phyloP scores from a whole-genome alignment of 371 early-diverging fungal species.

The Blakeslea trispora region DNA sequence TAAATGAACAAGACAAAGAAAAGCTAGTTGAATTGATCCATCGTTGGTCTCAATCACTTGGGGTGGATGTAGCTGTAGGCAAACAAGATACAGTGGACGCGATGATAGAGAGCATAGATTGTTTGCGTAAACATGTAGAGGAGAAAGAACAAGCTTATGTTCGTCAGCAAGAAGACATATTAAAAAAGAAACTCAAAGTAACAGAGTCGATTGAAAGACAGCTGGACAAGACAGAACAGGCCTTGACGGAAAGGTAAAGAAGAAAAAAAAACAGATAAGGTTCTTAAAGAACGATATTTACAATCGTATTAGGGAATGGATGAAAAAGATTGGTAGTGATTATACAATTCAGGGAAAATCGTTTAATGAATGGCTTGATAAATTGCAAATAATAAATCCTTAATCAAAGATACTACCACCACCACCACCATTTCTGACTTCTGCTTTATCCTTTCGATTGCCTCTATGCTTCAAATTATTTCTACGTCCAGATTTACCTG shows the following conservation, averaged over 20 bases:
- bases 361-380: conserved; percentile 12
- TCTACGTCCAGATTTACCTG: conserved; percentile 36
- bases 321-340: conserved; percentile 1
- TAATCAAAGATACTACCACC: conserved; percentile 46
- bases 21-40: neutral
- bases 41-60: conserved; percentile 8
- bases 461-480: conserved; percentile 57
- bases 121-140: conserved; percentile 8
- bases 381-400: neutral
- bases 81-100: conserved; percentile 11
- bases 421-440: conserved; percentile 36
- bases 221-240: neutral
- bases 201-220: neutral
- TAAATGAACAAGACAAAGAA: neutral
- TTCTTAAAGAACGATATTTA: too few species aligned
- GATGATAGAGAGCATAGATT: conserved; percentile 10
- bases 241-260: conserved; percentile 3
- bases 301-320: neutral
- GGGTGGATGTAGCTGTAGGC: conserved; percentile 1
- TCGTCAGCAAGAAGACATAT: conserved; percentile 1
- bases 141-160: conserved; percentile 4
- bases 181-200: neutral
- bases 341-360: conserved; percentile 6
- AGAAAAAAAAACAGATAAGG: too few species aligned
- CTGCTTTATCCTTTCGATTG: conserved; percentile 51